These are phyloP conservation scores for Quercus phellos DNA, from an alignment of 331 rosid genomes.

Conservation along the genomic window DNA sequence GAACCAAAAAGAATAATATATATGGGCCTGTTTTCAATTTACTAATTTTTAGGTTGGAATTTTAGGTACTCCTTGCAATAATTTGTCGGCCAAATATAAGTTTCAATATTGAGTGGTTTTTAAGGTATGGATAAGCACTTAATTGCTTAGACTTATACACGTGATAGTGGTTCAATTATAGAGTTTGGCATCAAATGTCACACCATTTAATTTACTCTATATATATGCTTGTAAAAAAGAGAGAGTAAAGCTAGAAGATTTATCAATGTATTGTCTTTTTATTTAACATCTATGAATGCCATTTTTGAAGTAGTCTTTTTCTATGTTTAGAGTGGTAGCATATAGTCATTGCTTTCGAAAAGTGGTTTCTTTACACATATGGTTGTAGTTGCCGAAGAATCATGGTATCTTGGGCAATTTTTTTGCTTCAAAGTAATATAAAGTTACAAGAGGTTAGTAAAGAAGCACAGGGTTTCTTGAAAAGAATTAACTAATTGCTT, in stretches of 20 bases:
- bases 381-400: conserved; percentile 21
- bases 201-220: too few relatives aligned
- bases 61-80: conserved; percentile 24
- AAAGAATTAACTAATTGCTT: conserved; percentile 59
- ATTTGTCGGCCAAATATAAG: conserved; percentile 33
- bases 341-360: conserved; percentile 5
- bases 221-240: too few relatives aligned
- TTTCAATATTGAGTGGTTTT: background rate
- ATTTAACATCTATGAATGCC: too few relatives aligned
- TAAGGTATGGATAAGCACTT: conserved; percentile 21
- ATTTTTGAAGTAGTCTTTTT: background rate
- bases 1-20: conserved; percentile 21
- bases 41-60: conserved; percentile 32
- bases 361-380: conserved; percentile 8
- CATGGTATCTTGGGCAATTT: background rate
- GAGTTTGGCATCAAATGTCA: conserved; percentile 21
- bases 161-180: conserved; percentile 27
- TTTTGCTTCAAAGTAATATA: conserved; percentile 33
- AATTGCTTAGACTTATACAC: conserved; percentile 33
- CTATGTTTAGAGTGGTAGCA: conserved; percentile 19
- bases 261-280: background rate
- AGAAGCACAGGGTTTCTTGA: conserved; percentile 21
- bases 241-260: too few relatives aligned
- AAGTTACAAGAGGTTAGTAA: conserved; percentile 23
- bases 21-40: background rate